phyloP scores from a whole-genome alignment of 2,329 filamentous ascomycete genomes.

The Hypoxylon sp. region DNA sequence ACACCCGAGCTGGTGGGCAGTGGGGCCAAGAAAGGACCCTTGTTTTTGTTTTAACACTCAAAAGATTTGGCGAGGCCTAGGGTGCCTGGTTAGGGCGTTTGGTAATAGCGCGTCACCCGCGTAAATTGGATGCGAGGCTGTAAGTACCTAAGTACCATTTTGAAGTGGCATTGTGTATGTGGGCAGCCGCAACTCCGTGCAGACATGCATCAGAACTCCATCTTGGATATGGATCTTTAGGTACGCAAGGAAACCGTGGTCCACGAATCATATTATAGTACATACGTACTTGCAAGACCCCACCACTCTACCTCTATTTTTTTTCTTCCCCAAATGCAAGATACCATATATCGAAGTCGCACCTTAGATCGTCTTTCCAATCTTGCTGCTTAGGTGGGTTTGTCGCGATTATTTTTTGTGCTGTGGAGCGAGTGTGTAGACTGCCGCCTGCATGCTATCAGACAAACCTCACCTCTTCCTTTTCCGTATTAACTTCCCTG shows the following conservation, averaged over 20 bases:
- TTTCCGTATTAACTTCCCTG: constrained; percentile 21
- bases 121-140: constrained; percentile 33
- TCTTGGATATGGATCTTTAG: constrained; percentile 25
- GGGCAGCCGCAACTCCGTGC: constrained; percentile 30
- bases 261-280: constrained; percentile 30
- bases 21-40: neutral
- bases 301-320: constrained; percentile 22
- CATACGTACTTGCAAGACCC: constrained; percentile 24
- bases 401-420: neutral
- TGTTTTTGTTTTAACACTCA: neutral
- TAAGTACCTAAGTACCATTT: constrained; percentile 24
- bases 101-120: constrained; percentile 37
- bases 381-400: neutral
- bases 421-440: constrained; percentile 10
- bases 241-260: constrained; percentile 27
- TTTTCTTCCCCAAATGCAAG: neutral
- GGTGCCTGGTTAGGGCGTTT: neutral
- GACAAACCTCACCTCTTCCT: neutral
- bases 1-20: neutral
- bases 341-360: constrained; percentile 15
- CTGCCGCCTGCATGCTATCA: neutral
- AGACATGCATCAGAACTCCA: constrained; percentile 23
- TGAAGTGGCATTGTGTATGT: neutral
- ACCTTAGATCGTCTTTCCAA: neutral
- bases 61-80: constrained; percentile 11